Evolutionary conservation across 805 yeast genomes (phyloP), one percentile per base, ranked within the genome.

Genomic region (Kuraishia capsulata): DNA sequence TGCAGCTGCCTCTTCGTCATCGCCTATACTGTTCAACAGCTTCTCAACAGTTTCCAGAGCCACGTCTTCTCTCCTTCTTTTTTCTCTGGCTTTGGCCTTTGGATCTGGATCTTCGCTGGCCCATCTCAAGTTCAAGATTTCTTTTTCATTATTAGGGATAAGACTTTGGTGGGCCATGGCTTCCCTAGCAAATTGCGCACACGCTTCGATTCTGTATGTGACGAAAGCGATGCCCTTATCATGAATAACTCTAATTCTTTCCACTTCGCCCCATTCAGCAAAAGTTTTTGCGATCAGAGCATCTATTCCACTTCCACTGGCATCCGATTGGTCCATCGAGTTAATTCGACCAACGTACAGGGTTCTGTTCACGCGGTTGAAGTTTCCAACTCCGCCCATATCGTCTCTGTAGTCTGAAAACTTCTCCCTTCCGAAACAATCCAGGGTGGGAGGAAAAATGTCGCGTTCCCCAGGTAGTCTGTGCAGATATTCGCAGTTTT

Each of bases 141-240:
- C 95, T 41, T 73, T 70, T 32, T 71, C 77, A 38, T 78, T 71
- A 4, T 44, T 48, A 19, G 46, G 47, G 19, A 47, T 54, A 5
- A 89, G 54, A 6, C 83, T 70, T 55, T 90, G 97, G 33, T 80
- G 79, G 30, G 81, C 74, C 96, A 90, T 86, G 1, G 95, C 95
- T 56, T 90, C 97, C 50, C 86, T 85, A 0, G 96, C 96, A 65
- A 90, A 92, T 56, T 90, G 97, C 0, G 97, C 97, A 52, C 73
- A 79, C 17, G 70, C 56, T 49, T 86, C 95, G 26, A 67, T 56
- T 40, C 66, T 67, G 52, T 64, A 90, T 1, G 83, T 80, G 5
- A 92, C 73, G 61, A 90, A 89, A 0, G 89, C 96, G 51, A 89
- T 76, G 30, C 76, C 74, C 50, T 80, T 78, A 20, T 62, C 61